A percentile compares a stretch with the other conserved stretches of the same genome.
phyloP scores from a whole-genome alignment of 1,284 basidiomycete genomes.

The Limonomyces culmigenus region DNA sequence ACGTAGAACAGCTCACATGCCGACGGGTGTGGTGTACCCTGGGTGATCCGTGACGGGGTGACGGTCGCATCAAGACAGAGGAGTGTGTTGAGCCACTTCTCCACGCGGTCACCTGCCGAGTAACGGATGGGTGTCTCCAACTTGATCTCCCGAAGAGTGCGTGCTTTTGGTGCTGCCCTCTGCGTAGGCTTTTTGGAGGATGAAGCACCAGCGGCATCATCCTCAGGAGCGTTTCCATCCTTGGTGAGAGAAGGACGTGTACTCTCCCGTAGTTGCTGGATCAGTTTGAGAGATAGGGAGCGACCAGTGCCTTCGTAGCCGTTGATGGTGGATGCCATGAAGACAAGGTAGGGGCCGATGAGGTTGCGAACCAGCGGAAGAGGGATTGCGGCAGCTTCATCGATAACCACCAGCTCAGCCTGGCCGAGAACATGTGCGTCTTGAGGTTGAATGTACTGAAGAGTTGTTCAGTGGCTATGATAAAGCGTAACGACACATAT shows the following conservation, averaged over 20 bases:
- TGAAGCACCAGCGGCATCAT: conserved; percentile 26
- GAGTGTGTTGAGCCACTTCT: conserved; percentile 87
- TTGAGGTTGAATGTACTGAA: conserved; percentile 91
- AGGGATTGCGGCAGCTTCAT: conserved; percentile 97
- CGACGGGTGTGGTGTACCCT: conserved; percentile 86
- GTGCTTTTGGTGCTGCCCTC: conserved; percentile 46
- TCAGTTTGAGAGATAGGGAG: conserved; percentile 92
- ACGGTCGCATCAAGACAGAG: conserved; percentile 91
- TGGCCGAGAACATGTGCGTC: conserved; percentile 96
- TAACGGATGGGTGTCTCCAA: conserved; percentile 95
- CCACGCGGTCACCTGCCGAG: conserved; percentile 72
- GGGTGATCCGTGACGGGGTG: conserved; percentile 38
- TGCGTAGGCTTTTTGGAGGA: conserved; percentile 32
- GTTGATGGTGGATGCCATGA: conserved; percentile 97
- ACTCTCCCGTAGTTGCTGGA: conserved; percentile 89
- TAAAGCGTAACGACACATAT: conserved; percentile 1
- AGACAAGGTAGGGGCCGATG: conserved; percentile 94
- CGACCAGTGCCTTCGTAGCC: conserved; percentile 99
- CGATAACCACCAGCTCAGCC: conserved; percentile 94
- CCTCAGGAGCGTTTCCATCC: conserved; percentile 30
- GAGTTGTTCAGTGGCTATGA: conserved; percentile 3
- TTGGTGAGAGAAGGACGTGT: conserved; percentile 58
- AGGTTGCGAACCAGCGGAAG: conserved; percentile 89
- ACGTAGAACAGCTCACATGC: conserved; percentile 94
- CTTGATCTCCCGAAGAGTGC: conserved; percentile 86